Percentiles rank a stretch among this genome's conserved stretches.
Conservation (phyloP, 768 basidiomycete genomes). For the Leucocoprinus leucothites region DNA sequence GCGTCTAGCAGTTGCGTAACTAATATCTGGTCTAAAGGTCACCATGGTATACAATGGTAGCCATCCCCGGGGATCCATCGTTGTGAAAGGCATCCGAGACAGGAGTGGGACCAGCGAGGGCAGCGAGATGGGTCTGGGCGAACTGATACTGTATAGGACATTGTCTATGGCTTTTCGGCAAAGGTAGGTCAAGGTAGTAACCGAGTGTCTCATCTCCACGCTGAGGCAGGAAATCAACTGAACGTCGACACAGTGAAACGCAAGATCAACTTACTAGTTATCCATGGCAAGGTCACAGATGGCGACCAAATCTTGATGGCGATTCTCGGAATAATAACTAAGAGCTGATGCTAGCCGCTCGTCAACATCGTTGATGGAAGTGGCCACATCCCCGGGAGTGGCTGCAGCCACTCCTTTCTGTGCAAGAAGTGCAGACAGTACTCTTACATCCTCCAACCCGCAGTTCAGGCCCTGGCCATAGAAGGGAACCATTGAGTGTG, state of each 20-base stretch:
- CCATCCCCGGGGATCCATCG: slow-evolving; percentile 71
- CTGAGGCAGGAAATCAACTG: slow-evolving; percentile 38
- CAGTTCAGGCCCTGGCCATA: slow-evolving; percentile 98
- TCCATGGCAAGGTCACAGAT: slow-evolving; percentile 92
- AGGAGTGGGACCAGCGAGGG: slow-evolving; percentile 43
- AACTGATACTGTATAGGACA: slow-evolving; percentile 61
- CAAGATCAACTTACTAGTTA: slow-evolving; percentile 78
- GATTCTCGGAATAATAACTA: slow-evolving; percentile 71
- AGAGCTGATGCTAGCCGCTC: slow-evolving; percentile 63
- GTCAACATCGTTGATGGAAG: slow-evolving; percentile 41
- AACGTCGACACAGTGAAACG: slow-evolving; percentile 11
- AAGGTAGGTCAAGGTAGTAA: slow-evolving; percentile 76
- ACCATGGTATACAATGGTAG: slow-evolving; percentile 96
- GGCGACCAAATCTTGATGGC: slow-evolving; percentile 86
- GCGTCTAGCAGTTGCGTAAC: slow-evolving; percentile 76
- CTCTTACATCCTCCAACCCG: slow-evolving; percentile 94
- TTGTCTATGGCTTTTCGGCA: slow-evolving; percentile 81
- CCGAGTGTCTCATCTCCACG: slow-evolving; percentile 91
- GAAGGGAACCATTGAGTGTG: slow-evolving; percentile 99
- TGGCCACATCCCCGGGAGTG: slow-evolving; percentile 26
- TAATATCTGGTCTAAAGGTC: slow-evolving; percentile 94
- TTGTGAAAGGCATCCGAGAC: slow-evolving; percentile 54
- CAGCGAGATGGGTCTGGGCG: slow-evolving; percentile 43
- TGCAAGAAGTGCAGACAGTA: slow-evolving; percentile 73
- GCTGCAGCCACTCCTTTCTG: slow-evolving; percentile 62